Base-by-base conservation (phyloP, 108 stramenopile genomes). In the Mediolabrus comicus region DNA sequence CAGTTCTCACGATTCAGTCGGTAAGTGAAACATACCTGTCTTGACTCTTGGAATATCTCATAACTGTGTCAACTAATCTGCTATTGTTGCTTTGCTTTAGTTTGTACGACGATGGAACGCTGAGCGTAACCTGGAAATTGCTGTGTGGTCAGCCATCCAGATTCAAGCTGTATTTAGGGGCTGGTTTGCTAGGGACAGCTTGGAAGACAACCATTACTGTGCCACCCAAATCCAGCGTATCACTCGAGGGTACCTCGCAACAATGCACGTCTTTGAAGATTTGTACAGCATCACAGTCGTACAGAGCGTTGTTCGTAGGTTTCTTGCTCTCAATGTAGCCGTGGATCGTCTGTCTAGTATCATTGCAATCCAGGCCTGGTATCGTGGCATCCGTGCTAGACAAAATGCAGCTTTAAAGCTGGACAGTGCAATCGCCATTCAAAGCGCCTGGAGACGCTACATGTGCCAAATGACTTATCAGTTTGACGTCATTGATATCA, bases 91-190 rank as follows among this genome's bases (percentile, higher is more conserved):
- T 0, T 3, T 49, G 22, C 22, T 19, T 49, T 82, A 81, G 25
- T 88, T 87, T 61, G 65, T 80, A 28, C 87, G 92, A 56, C 67
- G 90, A 53, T 94, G 92, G 92, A 74, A 73, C 38, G 83, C 84
- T 25, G 92, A 91, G 62, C 77, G 80, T 35, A 57, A 76, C 22
- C 59, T 74, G 35, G 88, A 85, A 43, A 69, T 70, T 66, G 68
- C 81, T 39, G 78, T 69, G 14, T 63, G 75, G 59, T 77, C 87
- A 26, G 85, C 84, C 3, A 77, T 59, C 13, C 73, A 75, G 46
- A 86, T 93, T n/a, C 89, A 90, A 70, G 72, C 74, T 4, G 69
- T 66, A 14, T 87, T 80, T 56, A 82, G 92, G 30, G 89, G 90
- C n/a, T 87, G 80, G 75, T 60, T 79, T 27, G 84, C 67, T n/a